Base-by-base conservation (phyloP, 495 filamentous ascomycete genomes). In the Pyrenula aspistea region DNA sequence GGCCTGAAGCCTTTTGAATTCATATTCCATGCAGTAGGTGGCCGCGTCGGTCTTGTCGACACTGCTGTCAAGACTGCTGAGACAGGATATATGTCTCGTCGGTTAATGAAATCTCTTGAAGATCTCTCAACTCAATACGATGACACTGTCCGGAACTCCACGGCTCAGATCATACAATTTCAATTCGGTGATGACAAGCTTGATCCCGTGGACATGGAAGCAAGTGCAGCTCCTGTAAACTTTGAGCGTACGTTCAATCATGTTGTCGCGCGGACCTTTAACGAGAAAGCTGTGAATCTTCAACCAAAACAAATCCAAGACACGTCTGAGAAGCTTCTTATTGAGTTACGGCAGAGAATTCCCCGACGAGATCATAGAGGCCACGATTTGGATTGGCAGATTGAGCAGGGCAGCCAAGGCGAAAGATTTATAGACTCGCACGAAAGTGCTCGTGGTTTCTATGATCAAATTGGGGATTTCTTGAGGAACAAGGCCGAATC, bases 21-120 rank as follows among this genome's bases (percentile, higher is more conserved):
- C 71, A 81, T 96, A 58, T 97, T 98, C 75, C 93, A 98, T 77
- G 93, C 93, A 58, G 96, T 97, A 73, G 93, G 89, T 49, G 93
- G 93, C 66, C 87, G 93, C 83, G 93, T 96, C 82, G 93, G 93
- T 80, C 75, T 98, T 59, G 91, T 98, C 62, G 93, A 98, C 82
- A 98, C 93, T n/a, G 93, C 93, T 25, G 93, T 98, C 71, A 98
- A 98, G 75, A 98, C 93, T 15, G 93, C 93, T 24, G 93, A 98
- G 70, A 98, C 93, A 2, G 93, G 93, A 55, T 98, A 98, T 73
- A 98, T 98, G 94, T 96, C 91, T 58, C 83, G 93, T 72, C 85
- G 93, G 49, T 69, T 98, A 68, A 97, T 98, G 93, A 98, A 98
- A 72, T 93, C 88, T 0, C 75, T 98, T 36, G 93, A 98, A 65